Evolutionary conservation across 1,284 basidiomycete species (phyloP).

Genomic region (Wolfiporia cocos): DNA sequence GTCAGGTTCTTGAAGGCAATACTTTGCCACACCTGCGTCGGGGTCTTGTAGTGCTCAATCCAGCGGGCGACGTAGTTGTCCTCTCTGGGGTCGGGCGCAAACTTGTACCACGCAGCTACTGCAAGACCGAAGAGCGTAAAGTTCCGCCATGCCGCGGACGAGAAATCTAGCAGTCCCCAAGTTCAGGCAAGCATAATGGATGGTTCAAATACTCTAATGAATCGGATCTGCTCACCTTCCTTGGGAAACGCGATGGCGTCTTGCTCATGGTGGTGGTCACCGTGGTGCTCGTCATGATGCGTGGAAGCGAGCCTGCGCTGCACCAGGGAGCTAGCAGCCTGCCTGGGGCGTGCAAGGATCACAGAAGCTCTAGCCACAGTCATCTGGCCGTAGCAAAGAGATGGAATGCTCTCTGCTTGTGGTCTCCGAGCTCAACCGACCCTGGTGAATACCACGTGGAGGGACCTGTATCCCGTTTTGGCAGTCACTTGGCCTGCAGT

Average conservation of each 20-base stretch:
- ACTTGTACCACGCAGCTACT: constrained; percentile 54
- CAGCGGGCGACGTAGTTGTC: constrained; percentile 58
- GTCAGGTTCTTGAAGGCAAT: constrained; percentile 52
- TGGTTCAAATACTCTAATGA: not conserved
- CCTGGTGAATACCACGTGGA: not conserved
- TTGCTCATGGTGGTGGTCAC: constrained; percentile 15
- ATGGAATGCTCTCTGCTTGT: not conserved
- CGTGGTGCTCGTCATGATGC: constrained; percentile 32
- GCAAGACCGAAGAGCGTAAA: constrained; percentile 41
- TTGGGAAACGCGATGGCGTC: constrained; percentile 42
- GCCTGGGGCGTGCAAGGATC: constrained; percentile 24
- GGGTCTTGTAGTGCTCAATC: constrained; percentile 47
- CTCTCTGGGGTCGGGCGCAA: constrained; percentile 51
- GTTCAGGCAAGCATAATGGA: not conserved
- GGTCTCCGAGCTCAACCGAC: not conserved
- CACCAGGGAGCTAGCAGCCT: constrained; percentile 14
- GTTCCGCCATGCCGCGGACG: constrained; percentile 57
- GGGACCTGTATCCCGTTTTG: too few species aligned
- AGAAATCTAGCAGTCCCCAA: constrained; percentile 38
- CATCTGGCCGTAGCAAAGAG: constrained; percentile 18
- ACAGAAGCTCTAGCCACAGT: constrained; percentile 30
- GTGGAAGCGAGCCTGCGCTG: constrained; percentile 35
- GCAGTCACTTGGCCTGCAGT: too few species aligned
- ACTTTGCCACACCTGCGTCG: constrained; percentile 44
- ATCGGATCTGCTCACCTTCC: constrained; percentile 42